phyloP scores from a whole-genome alignment of 1,139 yeast species.

The Saccharomyces uvarum region DNA sequence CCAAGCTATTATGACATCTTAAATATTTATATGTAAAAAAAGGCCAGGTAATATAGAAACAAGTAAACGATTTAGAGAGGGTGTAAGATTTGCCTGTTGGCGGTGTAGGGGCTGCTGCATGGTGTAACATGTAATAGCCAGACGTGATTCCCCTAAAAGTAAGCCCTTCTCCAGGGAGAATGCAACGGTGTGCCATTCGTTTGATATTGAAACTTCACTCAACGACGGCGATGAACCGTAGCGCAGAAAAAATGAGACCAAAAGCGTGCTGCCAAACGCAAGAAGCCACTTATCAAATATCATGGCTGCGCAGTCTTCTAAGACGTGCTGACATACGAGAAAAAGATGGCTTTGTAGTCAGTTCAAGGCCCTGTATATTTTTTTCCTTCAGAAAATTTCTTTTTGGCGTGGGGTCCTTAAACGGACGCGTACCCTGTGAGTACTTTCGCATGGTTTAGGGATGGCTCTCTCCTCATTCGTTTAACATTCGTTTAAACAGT shows the following conservation, averaged over 20 bases:
- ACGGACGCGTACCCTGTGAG: background rate
- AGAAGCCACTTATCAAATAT: background rate
- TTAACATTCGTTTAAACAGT: background rate
- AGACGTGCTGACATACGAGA: background rate
- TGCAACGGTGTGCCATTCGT: conserved; percentile 1
- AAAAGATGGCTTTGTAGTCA: conserved; percentile 1
- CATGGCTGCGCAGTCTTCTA: background rate
- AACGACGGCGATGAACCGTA: background rate
- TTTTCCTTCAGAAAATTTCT: background rate
- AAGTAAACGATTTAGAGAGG: background rate
- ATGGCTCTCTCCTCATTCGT: background rate
- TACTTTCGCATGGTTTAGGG: background rate
- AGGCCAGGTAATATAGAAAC: conserved; percentile 2
- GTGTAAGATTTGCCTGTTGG: conserved; percentile 5
- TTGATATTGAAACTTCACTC: conserved; percentile 3
- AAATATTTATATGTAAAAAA: conserved; percentile 8
- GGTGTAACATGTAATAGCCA: conserved; percentile 1
- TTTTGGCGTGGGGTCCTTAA: background rate
- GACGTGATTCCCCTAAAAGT: conserved; percentile 4
- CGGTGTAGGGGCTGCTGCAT: conserved; percentile 6
- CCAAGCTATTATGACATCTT: background rate
- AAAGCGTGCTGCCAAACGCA: background rate
- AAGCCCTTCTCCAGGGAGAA: conserved; percentile 1
- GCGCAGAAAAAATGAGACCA: background rate
- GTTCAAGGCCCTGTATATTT: background rate